Conservation (phyloP, 176 grass and related monocot species). For the Carex littledalei region DNA sequence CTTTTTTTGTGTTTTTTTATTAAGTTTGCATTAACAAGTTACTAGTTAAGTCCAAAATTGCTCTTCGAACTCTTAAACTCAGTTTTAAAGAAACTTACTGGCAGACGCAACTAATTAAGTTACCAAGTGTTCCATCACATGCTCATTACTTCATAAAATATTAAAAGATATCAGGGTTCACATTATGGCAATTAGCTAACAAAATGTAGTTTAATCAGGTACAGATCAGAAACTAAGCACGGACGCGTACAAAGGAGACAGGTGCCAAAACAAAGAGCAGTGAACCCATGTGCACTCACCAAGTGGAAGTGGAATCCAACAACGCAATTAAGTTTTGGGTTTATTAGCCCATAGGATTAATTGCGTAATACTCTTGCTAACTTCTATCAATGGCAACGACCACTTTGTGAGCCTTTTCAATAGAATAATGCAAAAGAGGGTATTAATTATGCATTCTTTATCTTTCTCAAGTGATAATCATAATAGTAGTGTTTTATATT, state of each 20-base stretch:
- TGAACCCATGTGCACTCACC: conserved; percentile 22
- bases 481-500: background rate
- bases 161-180: background rate
- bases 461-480: background rate
- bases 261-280: background rate
- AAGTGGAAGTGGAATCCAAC: conserved; percentile 18
- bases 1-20: too few species aligned
- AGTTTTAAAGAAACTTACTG: background rate
- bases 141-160: background rate
- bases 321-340: background rate
- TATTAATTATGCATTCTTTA: background rate
- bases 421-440: background rate
- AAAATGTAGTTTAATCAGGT: background rate
- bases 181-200: background rate
- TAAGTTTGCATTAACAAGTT: too few species aligned
- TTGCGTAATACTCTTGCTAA: conserved; percentile 1
- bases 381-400: background rate
- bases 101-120: background rate
- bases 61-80: background rate
- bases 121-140: background rate
- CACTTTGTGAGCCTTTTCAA: background rate
- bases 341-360: background rate
- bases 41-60: background rate
- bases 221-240: conserved; percentile 6
- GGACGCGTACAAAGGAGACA: conserved; percentile 3